A percentile compares a stretch with the other conserved stretches of the same genome.
Evolutionary conservation across 352 stramenopile species (phyloP).

Genomic region (Phytophthora tubulina): DNA sequence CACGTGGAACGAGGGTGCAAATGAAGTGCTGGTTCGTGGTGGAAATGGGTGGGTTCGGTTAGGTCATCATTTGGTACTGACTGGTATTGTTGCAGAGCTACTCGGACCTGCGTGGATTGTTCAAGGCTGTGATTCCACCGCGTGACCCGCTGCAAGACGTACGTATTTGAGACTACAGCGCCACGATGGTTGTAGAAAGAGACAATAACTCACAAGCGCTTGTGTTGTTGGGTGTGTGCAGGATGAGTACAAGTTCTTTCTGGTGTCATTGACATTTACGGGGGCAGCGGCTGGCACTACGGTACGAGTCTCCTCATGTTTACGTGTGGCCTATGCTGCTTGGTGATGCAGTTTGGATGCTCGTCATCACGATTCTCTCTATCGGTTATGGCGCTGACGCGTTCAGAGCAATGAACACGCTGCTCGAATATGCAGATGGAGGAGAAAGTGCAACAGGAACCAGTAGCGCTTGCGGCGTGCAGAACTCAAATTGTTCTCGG

Average conservation of each 20-base stretch:
- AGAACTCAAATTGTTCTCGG: no score
- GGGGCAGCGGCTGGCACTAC: no score
- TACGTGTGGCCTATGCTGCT: no score
- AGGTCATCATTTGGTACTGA: background rate
- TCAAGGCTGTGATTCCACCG: slow-evolving; percentile 69
- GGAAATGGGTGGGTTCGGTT: background rate
- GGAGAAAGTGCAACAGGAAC: no score
- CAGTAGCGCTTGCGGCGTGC: no score
- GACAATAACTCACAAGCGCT: background rate
- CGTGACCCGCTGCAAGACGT: slow-evolving; percentile 61
- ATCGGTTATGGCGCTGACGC: no score
- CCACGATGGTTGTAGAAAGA: background rate
- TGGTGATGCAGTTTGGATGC: no score
- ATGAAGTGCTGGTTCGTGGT: slow-evolving; percentile 69
- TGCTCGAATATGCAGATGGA: no score
- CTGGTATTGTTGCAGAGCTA: slow-evolving; percentile 56
- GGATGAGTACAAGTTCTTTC: slow-evolving; percentile 73
- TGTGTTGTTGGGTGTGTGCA: slow-evolving; percentile 19
- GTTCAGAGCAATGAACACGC: no score
- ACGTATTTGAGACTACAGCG: slow-evolving; percentile 12
- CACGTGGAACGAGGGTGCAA: slow-evolving; percentile 77
- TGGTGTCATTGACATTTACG: slow-evolving; percentile 4
- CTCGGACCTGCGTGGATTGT: slow-evolving; percentile 61
- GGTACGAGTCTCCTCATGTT: no score
- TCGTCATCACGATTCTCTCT: no score